These are phyloP conservation scores for Dioscorea cayenensis DNA, from an alignment of 116 monocot genomes.

Conservation along the genomic window DNA sequence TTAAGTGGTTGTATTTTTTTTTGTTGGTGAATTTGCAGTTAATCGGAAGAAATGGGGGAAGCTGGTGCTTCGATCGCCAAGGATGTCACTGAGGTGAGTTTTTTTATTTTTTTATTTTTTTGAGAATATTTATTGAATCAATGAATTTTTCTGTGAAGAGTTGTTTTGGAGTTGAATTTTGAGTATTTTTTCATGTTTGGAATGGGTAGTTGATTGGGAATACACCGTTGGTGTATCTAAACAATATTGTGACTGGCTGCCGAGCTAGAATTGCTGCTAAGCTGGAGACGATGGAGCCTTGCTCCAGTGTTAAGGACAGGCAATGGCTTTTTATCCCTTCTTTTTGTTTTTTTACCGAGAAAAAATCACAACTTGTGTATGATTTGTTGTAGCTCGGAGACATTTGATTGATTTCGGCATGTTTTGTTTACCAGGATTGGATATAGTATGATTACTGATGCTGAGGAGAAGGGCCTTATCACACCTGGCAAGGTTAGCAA, in stretches of 20 bases:
- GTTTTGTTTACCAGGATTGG: conserved; percentile 51
- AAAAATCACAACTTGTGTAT: not conserved
- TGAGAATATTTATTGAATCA: not conserved
- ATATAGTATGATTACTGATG: conserved; percentile 86
- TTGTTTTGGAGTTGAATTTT: not conserved
- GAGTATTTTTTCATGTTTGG: not conserved
- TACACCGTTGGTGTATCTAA: conserved; percentile 86
- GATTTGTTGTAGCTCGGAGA: not conserved
- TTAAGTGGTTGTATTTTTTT: not conserved
- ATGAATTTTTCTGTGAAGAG: not conserved
- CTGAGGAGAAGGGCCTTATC: conserved; percentile 75
- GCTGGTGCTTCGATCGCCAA: conserved; percentile 43
- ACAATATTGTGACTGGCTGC: conserved; percentile 51
- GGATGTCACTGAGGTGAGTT: conserved; percentile 78
- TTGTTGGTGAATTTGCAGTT: not conserved
- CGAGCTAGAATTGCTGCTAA: conserved; percentile 74
- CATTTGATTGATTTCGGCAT: not conserved
- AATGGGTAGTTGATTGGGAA: conserved; percentile 76
- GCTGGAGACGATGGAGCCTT: conserved; percentile 96
- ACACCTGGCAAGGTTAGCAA: conserved; percentile 51
- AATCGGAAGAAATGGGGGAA: conserved; percentile 42
- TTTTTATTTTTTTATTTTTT: not conserved
- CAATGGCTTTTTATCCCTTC: conserved; percentile 5
- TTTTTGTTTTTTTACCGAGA: not conserved
- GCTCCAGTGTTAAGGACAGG: conserved; percentile 96